Conservation (phyloP, 345 rosid genomes). For the Bretschneidera sinensis region DNA sequence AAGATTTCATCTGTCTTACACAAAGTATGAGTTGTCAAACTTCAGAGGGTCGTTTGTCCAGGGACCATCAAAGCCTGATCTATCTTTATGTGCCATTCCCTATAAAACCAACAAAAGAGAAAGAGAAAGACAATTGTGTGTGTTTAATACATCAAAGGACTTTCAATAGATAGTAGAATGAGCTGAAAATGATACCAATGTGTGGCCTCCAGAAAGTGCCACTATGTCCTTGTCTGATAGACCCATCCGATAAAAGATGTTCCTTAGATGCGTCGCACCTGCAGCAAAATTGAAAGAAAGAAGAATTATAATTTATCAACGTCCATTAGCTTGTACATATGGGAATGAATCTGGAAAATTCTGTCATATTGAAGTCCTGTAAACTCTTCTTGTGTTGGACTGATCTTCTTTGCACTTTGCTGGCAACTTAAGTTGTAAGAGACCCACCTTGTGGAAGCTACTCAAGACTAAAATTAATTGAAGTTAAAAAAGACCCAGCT, state of each 20-base stretch:
- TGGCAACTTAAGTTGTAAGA: too few species aligned
- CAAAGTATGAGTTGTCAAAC: constrained; percentile 80
- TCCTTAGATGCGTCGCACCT: constrained; percentile 60
- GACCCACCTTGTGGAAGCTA: not conserved
- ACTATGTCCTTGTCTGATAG: constrained; percentile 82
- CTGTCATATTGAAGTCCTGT: not conserved
- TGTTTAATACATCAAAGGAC: not conserved
- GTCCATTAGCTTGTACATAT: not conserved
- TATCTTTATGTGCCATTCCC: constrained; percentile 79
- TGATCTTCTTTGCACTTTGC: too few species aligned
- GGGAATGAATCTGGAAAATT: not conserved
- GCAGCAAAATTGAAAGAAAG: constrained; percentile 11
- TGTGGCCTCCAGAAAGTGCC: constrained; percentile 87
- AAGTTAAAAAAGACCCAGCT: too few species aligned
- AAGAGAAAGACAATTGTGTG: not conserved
- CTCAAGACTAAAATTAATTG: not conserved
- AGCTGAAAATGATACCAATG: constrained; percentile 40
- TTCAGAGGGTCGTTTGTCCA: constrained; percentile 79
- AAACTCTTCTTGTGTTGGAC: too few species aligned
- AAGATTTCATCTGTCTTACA: constrained; percentile 33
- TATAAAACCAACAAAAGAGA: constrained; percentile 12
- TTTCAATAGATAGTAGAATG: not conserved
- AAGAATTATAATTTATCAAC: not conserved
- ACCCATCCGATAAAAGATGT: constrained; percentile 83
- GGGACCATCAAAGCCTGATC: constrained; percentile 78